Conservation (phyloP, 1,284 basidiomycete species). For the Chalciporus sp. region DNA sequence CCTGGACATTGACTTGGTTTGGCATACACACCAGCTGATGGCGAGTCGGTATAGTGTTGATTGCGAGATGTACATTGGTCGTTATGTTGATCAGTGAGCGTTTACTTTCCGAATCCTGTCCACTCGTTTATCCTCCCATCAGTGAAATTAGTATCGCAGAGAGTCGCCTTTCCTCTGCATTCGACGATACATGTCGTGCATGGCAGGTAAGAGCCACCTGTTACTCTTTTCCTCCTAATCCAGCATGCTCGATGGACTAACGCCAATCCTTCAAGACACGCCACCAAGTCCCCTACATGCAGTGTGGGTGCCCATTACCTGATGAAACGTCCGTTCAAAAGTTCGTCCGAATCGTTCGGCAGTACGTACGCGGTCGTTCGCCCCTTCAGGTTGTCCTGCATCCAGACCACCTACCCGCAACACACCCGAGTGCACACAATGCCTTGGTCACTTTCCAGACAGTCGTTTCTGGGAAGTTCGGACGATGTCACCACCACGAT, state of each 20-base stretch:
- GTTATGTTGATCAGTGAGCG: slow-evolving; percentile 40
- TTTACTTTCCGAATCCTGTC: background rate
- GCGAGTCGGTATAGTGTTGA: slow-evolving; percentile 34
- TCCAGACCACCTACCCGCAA: slow-evolving; percentile 36
- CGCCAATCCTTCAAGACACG: slow-evolving; percentile 31
- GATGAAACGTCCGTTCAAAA: slow-evolving; percentile 34
- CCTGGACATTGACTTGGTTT: slow-evolving; percentile 49
- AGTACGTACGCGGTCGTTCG: slow-evolving; percentile 17
- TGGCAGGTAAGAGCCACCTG: slow-evolving; percentile 23
- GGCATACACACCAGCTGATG: slow-evolving; percentile 52
- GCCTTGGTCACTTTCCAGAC: slow-evolving; percentile 26
- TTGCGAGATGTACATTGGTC: slow-evolving; percentile 35
- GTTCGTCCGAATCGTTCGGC: slow-evolving; percentile 31
- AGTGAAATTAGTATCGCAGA: slow-evolving; percentile 40
- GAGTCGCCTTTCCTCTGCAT: slow-evolving; percentile 34
- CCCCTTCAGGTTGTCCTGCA: slow-evolving; percentile 29
- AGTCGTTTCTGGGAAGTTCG: slow-evolving; percentile 14
- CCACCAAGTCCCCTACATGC: slow-evolving; percentile 44
- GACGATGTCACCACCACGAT: slow-evolving; percentile 8
- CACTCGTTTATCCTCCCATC: background rate
- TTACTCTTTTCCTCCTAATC: background rate
- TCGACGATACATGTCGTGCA: slow-evolving; percentile 40
- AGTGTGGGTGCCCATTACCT: slow-evolving; percentile 49
- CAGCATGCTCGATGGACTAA: background rate
- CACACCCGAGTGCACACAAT: slow-evolving; percentile 44